phyloP scores from a whole-genome alignment of 2,329 filamentous ascomycete genomes.

The Ceratocystis eucalypticola region DNA sequence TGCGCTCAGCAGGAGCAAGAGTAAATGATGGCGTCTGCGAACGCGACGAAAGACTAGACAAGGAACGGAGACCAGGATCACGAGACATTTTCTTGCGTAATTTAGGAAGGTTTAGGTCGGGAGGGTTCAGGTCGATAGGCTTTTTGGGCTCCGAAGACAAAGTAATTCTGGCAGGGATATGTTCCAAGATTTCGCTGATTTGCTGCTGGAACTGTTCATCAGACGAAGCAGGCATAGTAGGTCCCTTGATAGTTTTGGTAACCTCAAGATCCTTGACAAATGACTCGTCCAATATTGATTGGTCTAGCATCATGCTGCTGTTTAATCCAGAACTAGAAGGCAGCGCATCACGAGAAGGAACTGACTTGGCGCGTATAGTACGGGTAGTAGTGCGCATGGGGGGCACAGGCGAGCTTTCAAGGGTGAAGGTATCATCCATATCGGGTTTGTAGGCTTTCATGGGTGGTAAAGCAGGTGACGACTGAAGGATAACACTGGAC shows the following conservation, averaged over 20 bases:
- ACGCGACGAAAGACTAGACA: constrained; percentile 40
- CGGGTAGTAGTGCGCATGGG: constrained; percentile 11
- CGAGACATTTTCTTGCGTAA: constrained; percentile 30
- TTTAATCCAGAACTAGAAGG: background rate
- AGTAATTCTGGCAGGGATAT: constrained; percentile 66
- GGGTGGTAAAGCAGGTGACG: constrained; percentile 12
- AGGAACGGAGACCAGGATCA: constrained; percentile 35
- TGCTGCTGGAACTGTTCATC: constrained; percentile 65
- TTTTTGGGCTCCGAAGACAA: constrained; percentile 41
- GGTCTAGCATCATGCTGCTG: constrained; percentile 24
- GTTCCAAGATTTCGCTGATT: constrained; percentile 64
- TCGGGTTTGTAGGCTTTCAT: constrained; percentile 10
- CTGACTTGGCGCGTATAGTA: constrained; percentile 13
- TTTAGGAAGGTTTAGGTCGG: constrained; percentile 40
- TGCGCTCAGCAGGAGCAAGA: constrained; percentile 46
- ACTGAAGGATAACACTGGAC: constrained; percentile 12
- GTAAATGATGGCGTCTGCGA: constrained; percentile 55
- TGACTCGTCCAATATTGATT: constrained; percentile 22
- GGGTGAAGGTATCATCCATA: constrained; percentile 11
- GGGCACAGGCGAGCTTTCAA: constrained; percentile 15
- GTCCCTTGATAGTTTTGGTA: constrained; percentile 22
- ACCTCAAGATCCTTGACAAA: constrained; percentile 37
- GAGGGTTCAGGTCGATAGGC: constrained; percentile 42
- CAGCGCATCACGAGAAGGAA: constrained; percentile 12
- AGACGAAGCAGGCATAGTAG: constrained; percentile 22